Conservation (phyloP, 331 rosid genomes). For the Saraca asoca region DNA sequence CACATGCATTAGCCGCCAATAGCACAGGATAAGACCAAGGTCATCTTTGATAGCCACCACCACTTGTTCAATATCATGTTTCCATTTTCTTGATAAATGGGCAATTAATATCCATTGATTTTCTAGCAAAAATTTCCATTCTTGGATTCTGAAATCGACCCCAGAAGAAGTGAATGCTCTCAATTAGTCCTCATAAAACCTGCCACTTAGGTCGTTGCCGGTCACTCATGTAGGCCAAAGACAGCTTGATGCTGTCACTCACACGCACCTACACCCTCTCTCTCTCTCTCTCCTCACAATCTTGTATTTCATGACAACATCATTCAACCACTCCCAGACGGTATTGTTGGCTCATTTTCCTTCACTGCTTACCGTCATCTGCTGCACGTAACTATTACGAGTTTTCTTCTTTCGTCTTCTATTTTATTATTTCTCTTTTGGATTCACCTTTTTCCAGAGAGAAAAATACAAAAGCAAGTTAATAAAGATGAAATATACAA, state of each 20-base stretch:
- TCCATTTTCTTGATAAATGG: not conserved
- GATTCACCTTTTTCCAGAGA: constrained; percentile 18
- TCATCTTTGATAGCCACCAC: not conserved
- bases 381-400: constrained; percentile 28
- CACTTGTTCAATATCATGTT: not conserved
- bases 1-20: constrained; percentile 31
- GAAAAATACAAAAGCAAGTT: constrained; percentile 17
- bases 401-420: not conserved
- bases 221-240: no score
- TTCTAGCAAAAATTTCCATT: no score
- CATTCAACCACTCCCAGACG: constrained; percentile 42
- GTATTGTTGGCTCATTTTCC: constrained; percentile 43
- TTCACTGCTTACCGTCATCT: not conserved
- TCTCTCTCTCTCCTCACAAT: no score
- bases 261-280: no score
- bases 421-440: constrained; percentile 13
- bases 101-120: no score
- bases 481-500: not conserved
- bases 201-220: no score
- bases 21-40: not conserved
- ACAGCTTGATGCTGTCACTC: no score
- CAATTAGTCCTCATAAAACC: no score
- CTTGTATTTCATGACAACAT: not conserved
- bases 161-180: no score
- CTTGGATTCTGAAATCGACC: no score